A percentile compares a stretch with the other conserved stretches of the same genome.
Conservation (phyloP, 257 asterid species). For the Ligustrum vulgare region DNA sequence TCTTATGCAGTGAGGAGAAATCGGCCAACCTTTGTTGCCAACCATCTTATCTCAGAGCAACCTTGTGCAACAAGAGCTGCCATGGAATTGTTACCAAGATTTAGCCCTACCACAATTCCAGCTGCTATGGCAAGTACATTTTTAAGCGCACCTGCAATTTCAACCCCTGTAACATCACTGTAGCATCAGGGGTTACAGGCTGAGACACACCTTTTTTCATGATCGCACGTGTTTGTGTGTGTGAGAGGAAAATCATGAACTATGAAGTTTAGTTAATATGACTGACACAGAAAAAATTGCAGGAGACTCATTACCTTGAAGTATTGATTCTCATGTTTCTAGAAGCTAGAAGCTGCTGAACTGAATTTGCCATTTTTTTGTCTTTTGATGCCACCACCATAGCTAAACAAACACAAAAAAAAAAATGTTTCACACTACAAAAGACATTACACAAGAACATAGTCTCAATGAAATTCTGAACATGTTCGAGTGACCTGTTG, state of each 20-base stretch:
- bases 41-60: conserved; percentile 94
- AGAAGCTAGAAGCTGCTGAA: conserved; percentile 89
- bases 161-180: conserved; percentile 98
- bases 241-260: background rate
- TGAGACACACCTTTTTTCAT: conserved; percentile 10
- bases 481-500: conserved; percentile 64
- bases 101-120: conserved; percentile 88
- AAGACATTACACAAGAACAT: conserved; percentile 16
- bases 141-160: conserved; percentile 94
- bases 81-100: conserved; percentile 92
- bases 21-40: conserved; percentile 75
- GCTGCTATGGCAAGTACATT: conserved; percentile 96
- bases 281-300: conserved; percentile 3
- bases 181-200: conserved; percentile 66
- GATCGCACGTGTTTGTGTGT: background rate
- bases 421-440: conserved; percentile 7
- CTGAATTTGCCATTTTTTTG: conserved; percentile 77
- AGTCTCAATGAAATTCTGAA: conserved; percentile 10
- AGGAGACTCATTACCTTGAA: conserved; percentile 58
- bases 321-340: conserved; percentile 75
- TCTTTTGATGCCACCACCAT: conserved; percentile 94
- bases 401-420: conserved; percentile 37
- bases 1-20: background rate
- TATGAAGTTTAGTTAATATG: background rate
- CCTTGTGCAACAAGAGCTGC: conserved; percentile 98